Evolutionary conservation across 2,329 filamentous ascomycete species (phyloP).

Genomic region (Davidsoniella australis): DNA sequence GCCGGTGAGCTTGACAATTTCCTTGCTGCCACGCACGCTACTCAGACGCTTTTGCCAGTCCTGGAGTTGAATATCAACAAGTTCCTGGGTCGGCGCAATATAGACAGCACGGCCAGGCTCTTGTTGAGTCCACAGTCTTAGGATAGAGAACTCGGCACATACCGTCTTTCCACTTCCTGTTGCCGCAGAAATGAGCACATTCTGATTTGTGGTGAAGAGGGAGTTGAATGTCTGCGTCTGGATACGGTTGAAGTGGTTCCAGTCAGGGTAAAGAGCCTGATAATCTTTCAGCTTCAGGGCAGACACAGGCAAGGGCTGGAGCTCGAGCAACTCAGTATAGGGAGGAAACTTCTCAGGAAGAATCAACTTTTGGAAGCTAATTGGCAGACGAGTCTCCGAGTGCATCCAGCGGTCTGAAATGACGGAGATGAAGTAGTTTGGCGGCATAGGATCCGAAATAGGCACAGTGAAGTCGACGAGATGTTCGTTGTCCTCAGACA

Average conservation of each 20-base stretch:
- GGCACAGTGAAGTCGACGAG: conserved; percentile 91
- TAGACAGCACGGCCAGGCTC: conserved; percentile 65
- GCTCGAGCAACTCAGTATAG: conserved; percentile 77
- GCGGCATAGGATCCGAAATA: conserved; percentile 93
- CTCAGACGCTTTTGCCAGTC: conserved; percentile 73
- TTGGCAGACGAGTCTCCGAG: conserved; percentile 78
- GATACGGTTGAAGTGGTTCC: conserved; percentile 87
- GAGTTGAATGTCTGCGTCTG: conserved; percentile 97
- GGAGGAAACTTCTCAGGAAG: conserved; percentile 90
- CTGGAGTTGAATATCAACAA: conserved; percentile 63
- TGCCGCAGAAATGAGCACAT: conserved; percentile 82
- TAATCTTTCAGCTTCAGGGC: conserved; percentile 79
- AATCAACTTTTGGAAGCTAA: conserved; percentile 89
- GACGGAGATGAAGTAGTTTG: conserved; percentile 94
- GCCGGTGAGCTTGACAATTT: conserved; percentile 81
- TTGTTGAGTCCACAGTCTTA: conserved; percentile 60
- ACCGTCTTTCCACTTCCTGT: conserved; percentile 94
- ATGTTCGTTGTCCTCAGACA: conserved; percentile 78
- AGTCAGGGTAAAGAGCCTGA: conserved; percentile 62
- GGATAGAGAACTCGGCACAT: conserved; percentile 82
- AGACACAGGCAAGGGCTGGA: conserved; percentile 78
- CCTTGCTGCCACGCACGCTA: conserved; percentile 62
- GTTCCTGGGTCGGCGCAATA: conserved; percentile 83
- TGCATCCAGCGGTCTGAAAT: conserved; percentile 98
- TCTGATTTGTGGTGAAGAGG: conserved; percentile 77